Conservation (phyloP, 75 land plant genomes). For the Cupressus sempervirens region DNA sequence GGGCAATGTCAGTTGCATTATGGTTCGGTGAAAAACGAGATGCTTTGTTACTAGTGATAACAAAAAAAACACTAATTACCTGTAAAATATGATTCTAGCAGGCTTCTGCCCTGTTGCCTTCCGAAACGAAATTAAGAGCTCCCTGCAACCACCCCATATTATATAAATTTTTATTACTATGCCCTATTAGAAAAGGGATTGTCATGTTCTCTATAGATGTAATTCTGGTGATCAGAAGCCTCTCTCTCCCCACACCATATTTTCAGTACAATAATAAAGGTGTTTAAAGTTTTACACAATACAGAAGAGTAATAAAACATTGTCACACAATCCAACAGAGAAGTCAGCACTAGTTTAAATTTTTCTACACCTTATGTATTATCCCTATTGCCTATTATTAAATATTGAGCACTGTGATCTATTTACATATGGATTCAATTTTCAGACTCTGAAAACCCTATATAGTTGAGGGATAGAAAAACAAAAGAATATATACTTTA, state of each 20-base stretch:
- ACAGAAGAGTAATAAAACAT: background rate
- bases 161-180: background rate
- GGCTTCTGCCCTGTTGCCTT: constrained; percentile 91
- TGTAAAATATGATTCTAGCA: constrained; percentile 82
- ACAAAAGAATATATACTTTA: constrained; percentile 37
- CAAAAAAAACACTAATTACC: constrained; percentile 26
- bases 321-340: background rate
- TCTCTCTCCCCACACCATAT: background rate
- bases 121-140: constrained; percentile 81
- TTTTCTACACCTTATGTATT: background rate
- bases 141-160: constrained; percentile 36
- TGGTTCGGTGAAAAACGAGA: background rate
- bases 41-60: background rate
- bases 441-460: background rate
- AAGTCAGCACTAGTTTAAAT: background rate
- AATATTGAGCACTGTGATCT: background rate
- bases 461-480: background rate
- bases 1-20: background rate
- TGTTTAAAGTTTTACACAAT: background rate
- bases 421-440: background rate
- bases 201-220: background rate
- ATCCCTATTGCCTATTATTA: background rate
- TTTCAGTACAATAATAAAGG: background rate
- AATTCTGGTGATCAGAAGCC: background rate
- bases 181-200: background rate